phyloP scores from a whole-genome alignment of 169 alveolate genomes.

The Plasmodium yoelii region DNA sequence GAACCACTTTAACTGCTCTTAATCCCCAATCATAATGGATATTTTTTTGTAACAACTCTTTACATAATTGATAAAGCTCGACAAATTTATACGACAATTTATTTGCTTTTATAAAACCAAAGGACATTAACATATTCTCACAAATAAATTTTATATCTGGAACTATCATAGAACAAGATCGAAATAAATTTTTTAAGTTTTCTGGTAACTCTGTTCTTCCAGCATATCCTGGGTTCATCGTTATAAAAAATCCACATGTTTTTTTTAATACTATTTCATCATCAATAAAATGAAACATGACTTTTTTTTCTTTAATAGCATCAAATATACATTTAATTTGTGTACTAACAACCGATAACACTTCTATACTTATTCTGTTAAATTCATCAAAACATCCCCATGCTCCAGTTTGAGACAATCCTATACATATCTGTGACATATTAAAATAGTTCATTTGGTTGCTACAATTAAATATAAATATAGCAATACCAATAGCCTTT shows the following conservation, averaged over 20 bases:
- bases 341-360: slow-evolving; percentile 96
- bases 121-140: slow-evolving; percentile 98
- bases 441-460: slow-evolving; percentile 93
- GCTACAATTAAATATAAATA: slow-evolving; percentile 97
- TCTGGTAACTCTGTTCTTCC: slow-evolving; percentile 99
- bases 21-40: slow-evolving; percentile 98
- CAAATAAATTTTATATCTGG: slow-evolving; percentile 96
- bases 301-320: slow-evolving; percentile 90
- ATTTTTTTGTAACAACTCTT: slow-evolving; percentile 93
- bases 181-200: slow-evolving; percentile 95
- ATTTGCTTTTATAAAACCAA: slow-evolving; percentile 95
- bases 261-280: slow-evolving; percentile 83
- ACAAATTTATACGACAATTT: slow-evolving; percentile 94
- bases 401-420: slow-evolving; percentile 95
- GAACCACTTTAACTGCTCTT: slow-evolving; percentile 97
- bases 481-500: slow-evolving; percentile 95
- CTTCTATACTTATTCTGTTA: slow-evolving; percentile 96
- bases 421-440: slow-evolving; percentile 96
- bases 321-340: slow-evolving; percentile 95
- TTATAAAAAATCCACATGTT: slow-evolving; percentile 88
- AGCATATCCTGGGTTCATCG: slow-evolving; percentile 99
- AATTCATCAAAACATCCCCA: slow-evolving; percentile 99
- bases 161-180: slow-evolving; percentile 97
- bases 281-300: slow-evolving; percentile 86
- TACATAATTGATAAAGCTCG: slow-evolving; percentile 91